Conservation (phyloP, 2,329 filamentous ascomycete species). For the Clonostachys byssicola region DNA sequence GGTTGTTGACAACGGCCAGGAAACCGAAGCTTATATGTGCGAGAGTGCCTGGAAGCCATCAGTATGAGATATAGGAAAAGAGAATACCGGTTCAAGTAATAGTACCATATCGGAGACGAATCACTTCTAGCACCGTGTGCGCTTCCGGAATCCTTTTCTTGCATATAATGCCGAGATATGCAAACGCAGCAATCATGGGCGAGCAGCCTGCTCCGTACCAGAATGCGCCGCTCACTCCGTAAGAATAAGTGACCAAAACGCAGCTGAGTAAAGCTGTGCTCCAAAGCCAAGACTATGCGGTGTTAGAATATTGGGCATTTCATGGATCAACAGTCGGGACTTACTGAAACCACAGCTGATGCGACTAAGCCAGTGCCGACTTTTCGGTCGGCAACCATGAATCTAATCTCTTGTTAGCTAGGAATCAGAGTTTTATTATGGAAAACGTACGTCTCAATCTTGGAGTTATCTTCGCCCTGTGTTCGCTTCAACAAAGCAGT, state of each 20-base stretch:
- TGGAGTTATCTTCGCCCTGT: conserved; percentile 44
- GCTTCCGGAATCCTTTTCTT: conserved; percentile 80
- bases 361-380: conserved; percentile 4
- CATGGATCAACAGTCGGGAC: conserved; percentile 8
- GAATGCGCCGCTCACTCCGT: conserved; percentile 55
- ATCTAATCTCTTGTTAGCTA: not conserved
- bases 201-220: conserved; percentile 60
- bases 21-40: conserved; percentile 73
- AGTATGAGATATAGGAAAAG: too few relatives aligned
- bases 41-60: conserved; percentile 1
- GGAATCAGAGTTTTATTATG: too few relatives aligned
- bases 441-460: conserved; percentile 37
- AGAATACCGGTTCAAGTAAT: not conserved
- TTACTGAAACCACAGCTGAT: conserved; percentile 5
- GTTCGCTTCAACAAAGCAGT: conserved; percentile 42
- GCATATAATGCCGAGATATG: conserved; percentile 78
- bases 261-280: conserved; percentile 72
- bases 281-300: conserved; percentile 72
- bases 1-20: conserved; percentile 75
- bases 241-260: conserved; percentile 70
- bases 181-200: conserved; percentile 78
- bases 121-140: conserved; percentile 74
- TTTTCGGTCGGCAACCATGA: conserved; percentile 5
- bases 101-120: conserved; percentile 68
- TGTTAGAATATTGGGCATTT: too few relatives aligned